These are phyloP conservation scores for Boletus edulis DNA, from an alignment of 768 basidiomycete genomes.

Conservation along the genomic window DNA sequence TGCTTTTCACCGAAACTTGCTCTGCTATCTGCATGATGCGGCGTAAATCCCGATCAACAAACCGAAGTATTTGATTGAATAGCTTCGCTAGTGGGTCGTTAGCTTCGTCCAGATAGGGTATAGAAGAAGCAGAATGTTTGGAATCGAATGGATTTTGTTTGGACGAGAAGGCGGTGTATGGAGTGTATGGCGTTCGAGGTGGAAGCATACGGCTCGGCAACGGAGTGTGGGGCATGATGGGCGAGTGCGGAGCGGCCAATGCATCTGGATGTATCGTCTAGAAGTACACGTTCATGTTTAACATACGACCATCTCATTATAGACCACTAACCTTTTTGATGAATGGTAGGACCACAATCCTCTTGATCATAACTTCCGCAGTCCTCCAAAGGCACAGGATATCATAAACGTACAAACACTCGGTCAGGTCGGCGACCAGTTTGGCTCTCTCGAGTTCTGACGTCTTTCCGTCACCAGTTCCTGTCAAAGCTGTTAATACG, in stretches of 20 bases:
- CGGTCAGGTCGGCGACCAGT: slow-evolving; percentile 62
- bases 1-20: slow-evolving; percentile 51
- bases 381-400: slow-evolving; percentile 77
- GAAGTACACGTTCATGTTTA: slow-evolving; percentile 4
- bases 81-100: slow-evolving; percentile 71
- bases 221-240: slow-evolving; percentile 75
- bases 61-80: slow-evolving; percentile 80
- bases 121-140: slow-evolving; percentile 31
- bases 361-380: slow-evolving; percentile 83
- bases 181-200: slow-evolving; percentile 55
- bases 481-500: slow-evolving; percentile 51
- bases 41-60: slow-evolving; percentile 72
- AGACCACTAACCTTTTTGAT: slow-evolving; percentile 59
- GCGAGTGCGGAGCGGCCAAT: slow-evolving; percentile 66
- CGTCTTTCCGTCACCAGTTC: slow-evolving; percentile 47
- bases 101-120: slow-evolving; percentile 59
- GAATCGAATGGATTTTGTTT: slow-evolving; percentile 40
- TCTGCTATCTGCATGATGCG: slow-evolving; percentile 79
- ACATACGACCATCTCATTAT: neutral
- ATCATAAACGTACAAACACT: slow-evolving; percentile 81
- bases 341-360: slow-evolving; percentile 70
- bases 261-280: slow-evolving; percentile 77
- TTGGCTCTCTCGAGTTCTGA: slow-evolving; percentile 66
- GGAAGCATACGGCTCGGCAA: slow-evolving; percentile 38
- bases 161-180: slow-evolving; percentile 45